Evolutionary conservation across 805 yeast genomes (phyloP).

Genomic region (Candida sonorensis): DNA sequence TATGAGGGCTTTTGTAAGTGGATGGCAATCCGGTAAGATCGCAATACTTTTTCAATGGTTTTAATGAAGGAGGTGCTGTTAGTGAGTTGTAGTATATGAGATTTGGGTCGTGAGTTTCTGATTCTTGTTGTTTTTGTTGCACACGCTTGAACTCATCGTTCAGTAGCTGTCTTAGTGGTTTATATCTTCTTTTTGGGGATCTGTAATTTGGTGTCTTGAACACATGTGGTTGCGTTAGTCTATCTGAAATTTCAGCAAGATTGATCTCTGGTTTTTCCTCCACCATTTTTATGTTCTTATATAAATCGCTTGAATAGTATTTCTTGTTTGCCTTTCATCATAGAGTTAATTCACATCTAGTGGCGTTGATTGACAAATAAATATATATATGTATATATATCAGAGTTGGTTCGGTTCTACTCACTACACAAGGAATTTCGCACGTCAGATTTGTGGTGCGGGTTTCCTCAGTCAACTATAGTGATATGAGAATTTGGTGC

Average conservation of each 20-base stretch:
- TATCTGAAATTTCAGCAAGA: slow-evolving; percentile 27
- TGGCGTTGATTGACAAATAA: too few relatives aligned
- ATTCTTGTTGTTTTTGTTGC: slow-evolving; percentile 30
- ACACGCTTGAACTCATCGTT: slow-evolving; percentile 74
- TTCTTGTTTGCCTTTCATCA: too few relatives aligned
- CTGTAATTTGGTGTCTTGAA: slow-evolving; percentile 55
- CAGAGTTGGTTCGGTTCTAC: too few relatives aligned
- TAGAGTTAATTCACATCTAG: too few relatives aligned
- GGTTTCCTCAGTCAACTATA: too few relatives aligned
- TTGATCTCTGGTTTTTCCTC: neutral
- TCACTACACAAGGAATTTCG: too few relatives aligned
- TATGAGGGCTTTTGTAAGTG: slow-evolving; percentile 65
- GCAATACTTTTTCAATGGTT: slow-evolving; percentile 79
- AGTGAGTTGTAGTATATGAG: slow-evolving; percentile 65
- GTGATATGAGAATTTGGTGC: too few relatives aligned
- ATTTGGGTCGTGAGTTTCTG: slow-evolving; percentile 24
- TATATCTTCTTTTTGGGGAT: slow-evolving; percentile 54
- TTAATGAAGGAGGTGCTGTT: slow-evolving; percentile 81
- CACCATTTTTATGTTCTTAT: neutral
- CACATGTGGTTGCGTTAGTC: slow-evolving; percentile 35
- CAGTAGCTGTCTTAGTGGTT: slow-evolving; percentile 64
- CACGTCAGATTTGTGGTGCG: too few relatives aligned
- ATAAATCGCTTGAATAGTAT: too few relatives aligned
- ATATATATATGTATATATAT: too few relatives aligned
- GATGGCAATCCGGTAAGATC: slow-evolving; percentile 89